A percentile compares a stretch with the other conserved stretches of the same genome.
phyloP scores from a whole-genome alignment of 2,329 filamentous ascomycete species.

The Aspergillus quadricinctus region DNA sequence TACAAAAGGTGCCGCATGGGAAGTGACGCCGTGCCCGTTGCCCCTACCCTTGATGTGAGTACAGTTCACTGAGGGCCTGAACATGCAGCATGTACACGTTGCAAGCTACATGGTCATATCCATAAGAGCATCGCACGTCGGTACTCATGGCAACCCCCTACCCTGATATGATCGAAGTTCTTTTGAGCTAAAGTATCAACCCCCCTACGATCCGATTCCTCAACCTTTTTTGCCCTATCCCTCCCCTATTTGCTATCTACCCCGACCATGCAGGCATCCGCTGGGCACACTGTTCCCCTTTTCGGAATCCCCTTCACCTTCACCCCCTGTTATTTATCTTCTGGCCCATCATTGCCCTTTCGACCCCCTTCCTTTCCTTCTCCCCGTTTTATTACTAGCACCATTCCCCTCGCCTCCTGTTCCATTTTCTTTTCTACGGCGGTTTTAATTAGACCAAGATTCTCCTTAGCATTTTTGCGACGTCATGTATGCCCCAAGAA shows the following conservation, averaged over 20 bases:
- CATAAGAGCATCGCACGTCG: slow-evolving; percentile 5
- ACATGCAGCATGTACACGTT: slow-evolving; percentile 8
- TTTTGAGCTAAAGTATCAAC: slow-evolving; percentile 1
- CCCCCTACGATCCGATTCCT: slow-evolving; percentile 3
- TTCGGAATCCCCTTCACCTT: background rate
- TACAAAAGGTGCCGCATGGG: slow-evolving; percentile 11
- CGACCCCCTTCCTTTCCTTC: slow-evolving; percentile 9
- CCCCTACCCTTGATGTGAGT: slow-evolving; percentile 5
- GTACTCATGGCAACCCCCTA: background rate
- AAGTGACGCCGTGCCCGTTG: slow-evolving; percentile 15
- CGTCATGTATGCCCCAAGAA: slow-evolving; percentile 38
- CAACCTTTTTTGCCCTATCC: slow-evolving; percentile 19
- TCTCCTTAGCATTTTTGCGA: slow-evolving; percentile 23
- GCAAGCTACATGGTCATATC: background rate
- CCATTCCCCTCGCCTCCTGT: slow-evolving; percentile 4
- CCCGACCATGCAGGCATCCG: slow-evolving; percentile 15
- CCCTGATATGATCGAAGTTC: background rate
- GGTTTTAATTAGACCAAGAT: slow-evolving; percentile 38
- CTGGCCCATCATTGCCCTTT: background rate
- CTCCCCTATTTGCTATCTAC: slow-evolving; percentile 13
- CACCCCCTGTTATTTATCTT: slow-evolving; percentile 3
- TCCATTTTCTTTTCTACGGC: slow-evolving; percentile 13
- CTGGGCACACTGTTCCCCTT: slow-evolving; percentile 2
- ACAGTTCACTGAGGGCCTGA: slow-evolving; percentile 6
- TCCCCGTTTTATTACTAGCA: slow-evolving; percentile 12